Evolutionary conservation across 2,329 filamentous ascomycete genomes (phyloP), one percentile per base, ranked within the genome.

Genomic region (Colletotrichum orbiculare): DNA sequence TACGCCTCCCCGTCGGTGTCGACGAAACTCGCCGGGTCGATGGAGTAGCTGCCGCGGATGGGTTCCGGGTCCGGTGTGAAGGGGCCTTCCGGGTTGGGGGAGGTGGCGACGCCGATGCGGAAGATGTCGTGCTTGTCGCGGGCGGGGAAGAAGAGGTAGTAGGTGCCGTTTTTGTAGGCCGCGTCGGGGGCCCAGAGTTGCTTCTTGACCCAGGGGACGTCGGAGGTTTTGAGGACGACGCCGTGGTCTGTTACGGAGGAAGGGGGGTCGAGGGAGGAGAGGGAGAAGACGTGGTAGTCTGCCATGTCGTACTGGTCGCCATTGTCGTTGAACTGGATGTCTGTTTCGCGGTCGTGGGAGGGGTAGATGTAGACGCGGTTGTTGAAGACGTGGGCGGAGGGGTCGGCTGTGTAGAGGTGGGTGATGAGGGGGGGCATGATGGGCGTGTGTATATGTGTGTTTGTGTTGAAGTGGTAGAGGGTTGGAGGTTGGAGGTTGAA

Each of bases 281-380:
- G 79, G 69, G 86, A 89, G 77, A 94, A 89, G 75, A 94, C 91
- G 77, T 94, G 91, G 83, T 94, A 94, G 81, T 94, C 91, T 60
- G 80, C 84, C 91, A 94, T 94, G 80, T 93, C 91, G 76, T 93
- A 94, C 75, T 94, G 91, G 79, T 93, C 91, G 73, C 91, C 91
- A 83, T 93, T 93, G 83, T 94, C 91, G 80, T 94, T 94, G 82
- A 91, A 89, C 62, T 85, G 63, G 75, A 93, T 91, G 76, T 88
- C 85, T 6, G 90, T 92, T 76, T 92, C 89, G 69, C 90, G 86
- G 77, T 94, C 91, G 78, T 94, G 91, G 25, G 91, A 94, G 17
- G 91, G 91, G 80, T 94, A 94, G 78, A 94, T 86, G 81, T 93
- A 94, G 66, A 94, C 78, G 69, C 85, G 89, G 75, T 84, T 85